These are phyloP conservation scores for Aspergillus oerlinghausenensis DNA, from an alignment of 2,329 filamentous ascomycete species.

Conservation along the genomic window DNA sequence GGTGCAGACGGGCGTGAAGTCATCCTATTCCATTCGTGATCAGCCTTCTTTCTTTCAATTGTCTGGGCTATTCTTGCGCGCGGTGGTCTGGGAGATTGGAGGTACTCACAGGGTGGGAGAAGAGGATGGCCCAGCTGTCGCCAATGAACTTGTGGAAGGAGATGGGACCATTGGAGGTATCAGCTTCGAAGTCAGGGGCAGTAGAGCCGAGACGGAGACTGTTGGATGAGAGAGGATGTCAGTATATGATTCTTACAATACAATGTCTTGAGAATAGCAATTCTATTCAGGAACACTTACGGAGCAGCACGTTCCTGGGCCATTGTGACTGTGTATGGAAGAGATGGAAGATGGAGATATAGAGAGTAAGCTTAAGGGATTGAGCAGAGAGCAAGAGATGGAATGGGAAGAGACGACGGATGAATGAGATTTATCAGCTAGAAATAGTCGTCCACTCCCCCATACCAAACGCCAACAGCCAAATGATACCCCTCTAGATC, in stretches of 20 bases:
- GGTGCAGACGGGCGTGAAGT: conserved; percentile 94
- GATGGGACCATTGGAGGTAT: conserved; percentile 62
- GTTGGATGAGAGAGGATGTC: conserved; percentile 4
- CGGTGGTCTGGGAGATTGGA: neutral
- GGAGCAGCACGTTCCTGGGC: conserved; percentile 39
- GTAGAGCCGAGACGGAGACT: conserved; percentile 61
- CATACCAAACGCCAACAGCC: neutral
- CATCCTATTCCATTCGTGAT: conserved; percentile 38
- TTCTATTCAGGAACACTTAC: conserved; percentile 26
- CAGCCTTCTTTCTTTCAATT: neutral
- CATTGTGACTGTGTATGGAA: conserved; percentile 30
- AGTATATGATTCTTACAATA: conserved; percentile 3
- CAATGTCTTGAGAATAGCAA: neutral
- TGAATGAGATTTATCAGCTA: neutral
- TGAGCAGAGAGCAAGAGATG: neutral
- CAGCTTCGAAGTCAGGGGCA: conserved; percentile 66
- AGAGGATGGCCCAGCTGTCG: conserved; percentile 65
- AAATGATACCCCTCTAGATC: conserved; percentile 8
- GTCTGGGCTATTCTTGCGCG: neutral
- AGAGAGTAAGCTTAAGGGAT: conserved; percentile 8
- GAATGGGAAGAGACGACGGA: conserved; percentile 7
- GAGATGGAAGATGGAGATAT: neutral
- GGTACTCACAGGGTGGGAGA: conserved; percentile 58
- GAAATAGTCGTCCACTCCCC: neutral
- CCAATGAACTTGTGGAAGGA: conserved; percentile 70